Evolutionary conservation across 495 filamentous ascomycete genomes (phyloP).

Genomic region (Melanomma pulvis-pyrius): DNA sequence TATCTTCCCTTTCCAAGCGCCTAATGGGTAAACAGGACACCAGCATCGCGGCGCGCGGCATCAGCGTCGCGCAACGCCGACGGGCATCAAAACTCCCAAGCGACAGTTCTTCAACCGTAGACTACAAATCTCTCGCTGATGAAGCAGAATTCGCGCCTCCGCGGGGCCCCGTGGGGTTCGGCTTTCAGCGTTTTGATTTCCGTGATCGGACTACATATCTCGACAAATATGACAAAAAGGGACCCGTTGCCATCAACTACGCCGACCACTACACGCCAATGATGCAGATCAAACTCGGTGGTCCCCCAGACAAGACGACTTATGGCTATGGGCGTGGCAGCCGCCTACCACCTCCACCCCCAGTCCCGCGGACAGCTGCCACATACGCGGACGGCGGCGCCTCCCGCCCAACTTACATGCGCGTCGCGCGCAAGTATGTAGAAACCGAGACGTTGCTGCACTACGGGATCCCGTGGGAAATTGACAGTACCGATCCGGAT

Average conservation of each 20-base stretch:
- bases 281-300: no score
- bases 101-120: slow-evolving; percentile 8
- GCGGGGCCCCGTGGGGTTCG: background rate
- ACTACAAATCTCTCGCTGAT: slow-evolving; percentile 16
- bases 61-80: slow-evolving; percentile 19
- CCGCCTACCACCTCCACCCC: background rate
- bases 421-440: slow-evolving; percentile 1
- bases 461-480: slow-evolving; percentile 29
- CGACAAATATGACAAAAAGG: no score
- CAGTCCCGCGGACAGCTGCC: background rate
- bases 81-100: background rate
- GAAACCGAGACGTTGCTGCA: slow-evolving; percentile 3
- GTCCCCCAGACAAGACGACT: no score
- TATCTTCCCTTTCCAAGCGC: background rate
- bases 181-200: slow-evolving; percentile 4
- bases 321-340: background rate
- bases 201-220: background rate
- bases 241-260: no score
- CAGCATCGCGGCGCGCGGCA: slow-evolving; percentile 2
- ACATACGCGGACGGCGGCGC: background rate
- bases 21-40: slow-evolving; percentile 18
- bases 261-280: background rate
- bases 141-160: slow-evolving; percentile 25
- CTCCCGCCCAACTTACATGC: background rate
- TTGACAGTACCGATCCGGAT: slow-evolving; percentile 19